Evolutionary conservation across 2,329 filamentous ascomycete species (phyloP).

Genomic region (Lachnellula cervina): DNA sequence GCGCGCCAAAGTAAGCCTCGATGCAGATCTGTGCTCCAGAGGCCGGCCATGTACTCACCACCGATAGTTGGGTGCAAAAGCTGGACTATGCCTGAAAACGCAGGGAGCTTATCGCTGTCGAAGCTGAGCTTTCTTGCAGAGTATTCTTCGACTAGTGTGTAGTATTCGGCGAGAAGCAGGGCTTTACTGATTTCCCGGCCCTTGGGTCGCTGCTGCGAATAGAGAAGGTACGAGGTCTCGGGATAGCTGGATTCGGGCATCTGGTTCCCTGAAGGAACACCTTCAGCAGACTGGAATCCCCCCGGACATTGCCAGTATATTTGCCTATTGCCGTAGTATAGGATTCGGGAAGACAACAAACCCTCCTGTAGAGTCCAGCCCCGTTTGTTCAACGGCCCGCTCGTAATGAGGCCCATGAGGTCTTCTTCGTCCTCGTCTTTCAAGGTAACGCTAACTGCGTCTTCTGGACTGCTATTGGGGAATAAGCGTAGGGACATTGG

Average conservation of each 20-base stretch:
- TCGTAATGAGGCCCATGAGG: neutral
- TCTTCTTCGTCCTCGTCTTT: neutral
- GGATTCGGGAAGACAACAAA: conserved; percentile 13
- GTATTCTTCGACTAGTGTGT: neutral
- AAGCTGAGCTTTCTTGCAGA: neutral
- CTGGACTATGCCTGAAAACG: conserved; percentile 22
- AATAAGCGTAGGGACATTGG: neutral
- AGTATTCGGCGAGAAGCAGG: neutral
- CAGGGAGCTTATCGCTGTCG: conserved; percentile 21
- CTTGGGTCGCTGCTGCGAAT: neutral
- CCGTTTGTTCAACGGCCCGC: neutral
- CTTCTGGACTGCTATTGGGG: neutral
- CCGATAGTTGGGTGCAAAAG: conserved; percentile 6
- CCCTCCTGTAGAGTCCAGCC: conserved; percentile 17
- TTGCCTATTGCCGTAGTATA: conserved; percentile 18
- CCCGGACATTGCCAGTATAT: conserved; percentile 22
- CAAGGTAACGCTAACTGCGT: neutral
- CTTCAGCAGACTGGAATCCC: conserved; percentile 18
- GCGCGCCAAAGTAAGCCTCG: neutral
- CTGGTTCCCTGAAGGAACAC: conserved; percentile 12
- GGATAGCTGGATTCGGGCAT: conserved; percentile 5
- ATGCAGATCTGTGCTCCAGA: conserved; percentile 22
- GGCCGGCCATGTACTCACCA: conserved; percentile 21
- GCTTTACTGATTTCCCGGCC: neutral
- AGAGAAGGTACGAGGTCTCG: neutral